Evolutionary conservation across 352 stramenopile species (phyloP), one percentile per base, ranked within the genome.

Genomic region (Saprolegnia parasitica): DNA sequence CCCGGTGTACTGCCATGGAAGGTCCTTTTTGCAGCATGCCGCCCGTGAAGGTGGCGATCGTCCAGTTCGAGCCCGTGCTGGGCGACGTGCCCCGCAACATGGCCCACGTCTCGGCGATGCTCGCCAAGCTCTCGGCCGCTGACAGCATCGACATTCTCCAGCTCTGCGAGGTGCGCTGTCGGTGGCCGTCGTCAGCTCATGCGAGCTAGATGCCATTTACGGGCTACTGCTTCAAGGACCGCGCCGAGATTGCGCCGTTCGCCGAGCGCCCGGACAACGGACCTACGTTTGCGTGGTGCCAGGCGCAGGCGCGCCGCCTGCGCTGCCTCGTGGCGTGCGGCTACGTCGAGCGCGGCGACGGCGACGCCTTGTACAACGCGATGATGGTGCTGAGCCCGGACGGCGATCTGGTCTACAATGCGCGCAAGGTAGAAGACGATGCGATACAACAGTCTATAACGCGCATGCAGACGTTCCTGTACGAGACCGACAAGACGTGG

Each of bases 401-500:
- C 6, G 86, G 86, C 29, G 74, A 80, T 58, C 76, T 95, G 40
- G 80, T 81, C 35, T 86, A 76, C 71, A 93, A 91, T 55, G 78
- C 82, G 13, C 83, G 86, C 23, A 95, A 93, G 50, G 64, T 71
- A 40, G 29, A 8, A 4, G 4, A 11, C 21, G 39, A 5, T 10
- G 10, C 15, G 20, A 15, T 62, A 55, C 32, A 20, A 21, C 23
- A 29, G 4, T 3, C 2, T 54, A 60, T 8, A 60, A 4, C 11
- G n/a, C 5, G 8, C 5, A 0, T 26, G n/a, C 71, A 72, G 77
- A 88, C 78, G 15, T 91, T 91, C 65, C 65, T 95, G 63, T 95
- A 95, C 67, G 84, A 91, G 73, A 90, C 82, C 4, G 86, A 94
- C 78, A 91, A 91, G 74, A 65, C 74, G 13, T 95, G 86, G 86